Base-by-base conservation (phyloP, 225 moss, liverwort and hornwort species). In the Sphagnum tenellum region DNA sequence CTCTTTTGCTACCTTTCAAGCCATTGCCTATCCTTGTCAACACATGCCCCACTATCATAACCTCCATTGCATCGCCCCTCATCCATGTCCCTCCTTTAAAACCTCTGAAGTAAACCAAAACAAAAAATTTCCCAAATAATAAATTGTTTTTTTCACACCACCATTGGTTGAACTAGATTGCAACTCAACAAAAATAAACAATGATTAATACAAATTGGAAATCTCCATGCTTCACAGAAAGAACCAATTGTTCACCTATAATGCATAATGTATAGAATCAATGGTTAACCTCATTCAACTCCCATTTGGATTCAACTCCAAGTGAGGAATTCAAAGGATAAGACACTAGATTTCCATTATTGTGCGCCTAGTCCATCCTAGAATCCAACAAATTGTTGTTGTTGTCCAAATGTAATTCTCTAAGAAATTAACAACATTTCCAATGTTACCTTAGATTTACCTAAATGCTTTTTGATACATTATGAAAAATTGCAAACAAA, bases 1-100 rank as follows among this genome's bases (percentile, higher is more conserved):
- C 92, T 82, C 82, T 98, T 98, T 66, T 93, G 93, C 55, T 92
- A 93, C 72, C 96, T 77, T 71, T 98, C 96, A 60, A 92, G 88
- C 9, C 96, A 84, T 70, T 98, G 96, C 52, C 96, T 79, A 61
- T 98, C 96, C 69, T 93, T 79, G 72, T 98, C 96, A 69, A 92
- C 93, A 76, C 96, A 90, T 57, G 96, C 96, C 69, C 96, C 96
- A 74, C 96, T 98, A 54, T 93, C 96, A 55, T 93, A 85, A 56
- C 96, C 93, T 48, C 92, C 96, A 73, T 98, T 93, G 45, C 92
- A 88, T 72, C 96, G 80, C 56, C 90, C 92, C 67, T 98, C 96
- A 59, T 98, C 96, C 62, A 92, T 88, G 59, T 98, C 96, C 67
- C 90, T 83, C 70, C 96, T 82, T 80, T 92, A 92, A 46, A 98